Base-by-base conservation (phyloP, 2,329 filamentous ascomycete genomes). In the Penicillium sumatraense region DNA sequence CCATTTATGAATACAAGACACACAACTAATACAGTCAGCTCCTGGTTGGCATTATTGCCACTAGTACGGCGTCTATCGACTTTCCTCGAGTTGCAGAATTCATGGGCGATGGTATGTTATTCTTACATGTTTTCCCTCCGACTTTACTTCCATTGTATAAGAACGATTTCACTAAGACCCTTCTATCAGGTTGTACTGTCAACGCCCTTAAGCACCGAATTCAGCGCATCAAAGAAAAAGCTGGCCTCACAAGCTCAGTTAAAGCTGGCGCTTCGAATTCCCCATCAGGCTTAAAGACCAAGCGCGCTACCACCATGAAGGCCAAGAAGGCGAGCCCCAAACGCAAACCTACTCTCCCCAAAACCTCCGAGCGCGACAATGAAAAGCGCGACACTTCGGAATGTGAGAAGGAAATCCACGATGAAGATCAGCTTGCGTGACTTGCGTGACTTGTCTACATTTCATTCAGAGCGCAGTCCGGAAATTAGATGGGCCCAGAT, bases 81-180 rank as follows among this genome's bases (percentile, higher is more conserved):
- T 57, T 44, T 29, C 46, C 48, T 11, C 16, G 20, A 1, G 13
- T 59, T 7, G 54, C 57, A 1, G 31, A 59, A 11, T 54, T 20
- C 9, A 54, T 59, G 54, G 54, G 54, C 5, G 46, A 49, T 2
- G 54, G 57, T 57, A 47, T 3, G 53, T 48, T 48, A 20, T 5
- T 23, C 44, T 10, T 7, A 8, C 11, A 5, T 21, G 20, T 24
- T 14, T 20, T 31, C 21, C 13, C 16, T 8, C 6, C 16, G 21
- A 31, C 14, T n/a, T 44, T n/a, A 7, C 6, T 23, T 10, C 14
- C 14, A 24, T 23, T 26, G 1, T 11, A 16, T n/a, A 18, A 27
- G 7, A 10, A 11, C 27, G 14, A 16, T 1, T 46, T 20, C 21
- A 6, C 16, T 29, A 3, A 21, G 16, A 14, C 14, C 1, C 14